Conservation (phyloP, 192 early-diverging fungal genomes). For the Gamsiella multidivaricata region DNA sequence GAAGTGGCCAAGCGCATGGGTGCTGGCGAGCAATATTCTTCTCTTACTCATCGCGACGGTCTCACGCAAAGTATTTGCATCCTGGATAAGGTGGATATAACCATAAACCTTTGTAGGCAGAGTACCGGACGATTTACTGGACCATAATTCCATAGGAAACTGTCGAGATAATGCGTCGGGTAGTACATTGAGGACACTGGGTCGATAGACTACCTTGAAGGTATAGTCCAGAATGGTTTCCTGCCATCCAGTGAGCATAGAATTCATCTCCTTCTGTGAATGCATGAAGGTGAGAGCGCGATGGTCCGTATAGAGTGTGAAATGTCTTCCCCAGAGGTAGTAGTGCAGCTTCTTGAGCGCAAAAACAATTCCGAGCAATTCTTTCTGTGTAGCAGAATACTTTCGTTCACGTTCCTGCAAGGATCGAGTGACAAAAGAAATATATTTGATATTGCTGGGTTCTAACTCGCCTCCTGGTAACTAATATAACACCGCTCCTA, state of each 20-base stretch:
- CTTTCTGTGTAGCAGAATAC: conserved; percentile 43
- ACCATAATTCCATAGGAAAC: conserved; percentile 1
- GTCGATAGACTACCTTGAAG: conserved; percentile 8
- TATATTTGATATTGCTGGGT: conserved; percentile 13
- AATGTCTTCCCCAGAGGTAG: conserved; percentile 11
- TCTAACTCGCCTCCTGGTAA: background rate
- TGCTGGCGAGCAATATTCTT: background rate
- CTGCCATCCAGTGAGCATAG: conserved; percentile 17
- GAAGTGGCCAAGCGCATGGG: conserved; percentile 37
- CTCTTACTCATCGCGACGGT: conserved; percentile 11
- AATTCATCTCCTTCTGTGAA: conserved; percentile 7
- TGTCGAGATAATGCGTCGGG: conserved; percentile 21
- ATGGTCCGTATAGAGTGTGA: conserved; percentile 21
- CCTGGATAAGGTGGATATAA: conserved; percentile 1
- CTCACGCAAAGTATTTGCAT: background rate
- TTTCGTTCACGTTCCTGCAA: conserved; percentile 21
- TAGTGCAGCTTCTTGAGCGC: conserved; percentile 12
- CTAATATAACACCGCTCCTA: conserved; percentile 9
- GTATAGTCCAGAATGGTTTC: conserved; percentile 30
- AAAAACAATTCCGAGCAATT: conserved; percentile 16
- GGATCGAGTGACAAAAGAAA: conserved; percentile 36
- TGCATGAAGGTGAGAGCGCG: conserved; percentile 9
- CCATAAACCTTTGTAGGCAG: background rate
- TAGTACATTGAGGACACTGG: conserved; percentile 14
- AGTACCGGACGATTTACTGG: too few species aligned